Percentiles rank a stretch among this genome's conserved stretches.
Conservation (phyloP, 306 rosid genomes). For the Malus sieversii region DNA sequence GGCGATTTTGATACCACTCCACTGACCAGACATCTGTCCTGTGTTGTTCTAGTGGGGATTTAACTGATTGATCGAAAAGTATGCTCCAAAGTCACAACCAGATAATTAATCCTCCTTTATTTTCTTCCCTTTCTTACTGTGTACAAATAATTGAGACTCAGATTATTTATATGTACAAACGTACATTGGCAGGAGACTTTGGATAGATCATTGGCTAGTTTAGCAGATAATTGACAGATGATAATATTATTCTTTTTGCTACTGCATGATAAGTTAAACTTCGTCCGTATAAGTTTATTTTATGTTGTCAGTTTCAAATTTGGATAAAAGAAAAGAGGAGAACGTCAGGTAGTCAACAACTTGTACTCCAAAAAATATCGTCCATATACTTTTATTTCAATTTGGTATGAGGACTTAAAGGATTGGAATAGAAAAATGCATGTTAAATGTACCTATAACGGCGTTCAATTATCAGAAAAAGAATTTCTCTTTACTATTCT, state of each 20-base stretch:
- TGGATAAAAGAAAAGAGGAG: no score
- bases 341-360: no score
- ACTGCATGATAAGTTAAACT: neutral
- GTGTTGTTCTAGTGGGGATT: neutral
- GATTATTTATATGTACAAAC: neutral
- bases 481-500: no score
- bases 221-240: constrained; percentile 14
- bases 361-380: no score
- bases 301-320: no score
- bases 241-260: constrained; percentile 23
- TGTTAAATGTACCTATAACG: no score
- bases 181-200: neutral
- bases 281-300: no score
- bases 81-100: neutral
- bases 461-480: no score
- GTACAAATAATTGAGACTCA: neutral
- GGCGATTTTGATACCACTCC: neutral
- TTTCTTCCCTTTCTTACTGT: neutral
- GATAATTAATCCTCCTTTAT: neutral
- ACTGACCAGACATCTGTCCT: constrained; percentile 19
- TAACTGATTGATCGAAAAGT: neutral
- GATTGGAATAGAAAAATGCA: no score
- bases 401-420: no score
- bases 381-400: no score
- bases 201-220: neutral